Base-by-base conservation (phyloP, 2,329 filamentous ascomycete genomes). In the Aspergillus cejpii region DNA sequence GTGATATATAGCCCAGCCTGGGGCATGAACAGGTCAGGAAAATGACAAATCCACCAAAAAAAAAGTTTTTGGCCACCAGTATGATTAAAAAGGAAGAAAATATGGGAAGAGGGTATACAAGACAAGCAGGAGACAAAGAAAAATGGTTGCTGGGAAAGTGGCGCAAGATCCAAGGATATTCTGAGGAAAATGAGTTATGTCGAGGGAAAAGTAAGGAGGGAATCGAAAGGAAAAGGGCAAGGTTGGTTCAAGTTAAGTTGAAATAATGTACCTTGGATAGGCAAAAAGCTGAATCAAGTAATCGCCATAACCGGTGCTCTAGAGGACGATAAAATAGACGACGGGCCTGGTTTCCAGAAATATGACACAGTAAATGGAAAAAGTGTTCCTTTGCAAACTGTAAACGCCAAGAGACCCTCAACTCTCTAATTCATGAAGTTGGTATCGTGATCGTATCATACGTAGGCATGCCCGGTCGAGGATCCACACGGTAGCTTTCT, bases 361-460 rank as follows among this genome's bases (percentile, higher is more conserved):
- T 41, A 42, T 41, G 24, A 50, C n/a, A 48, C 39, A 49, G 38
- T 34, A 37, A 29, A 42, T 39, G 36, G 47, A 44, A 37, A 21
- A 39, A 44, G 24, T 55, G 52, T 58, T 54, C 51, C 57, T 56
- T 60, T 59, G 60, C 56, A 59, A 56, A 62, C 45, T 58, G 55
- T 60, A 61, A 67, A 68, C 65, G 65, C 64, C 65, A 58, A 58
- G 59, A 55, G 59, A 60, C 59, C 62, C 60, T 59, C 52, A 59
- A 62, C 56, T 64, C 56, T 66, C 63, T 67, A 67, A 61, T 58
- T 65, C 60, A 68, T 67, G 65, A 64, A 64, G 60, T 58, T 63
- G 61, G 63, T 67, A 67, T 71, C 67, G 61, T 71, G 63, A 68
- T 68, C 63, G 59, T 67, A 59, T 67, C 65, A 61, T 68, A 62